These are phyloP conservation scores for Cryptococcus sp. DNA, from an alignment of 1,284 basidiomycete genomes.

Conservation along the genomic window DNA sequence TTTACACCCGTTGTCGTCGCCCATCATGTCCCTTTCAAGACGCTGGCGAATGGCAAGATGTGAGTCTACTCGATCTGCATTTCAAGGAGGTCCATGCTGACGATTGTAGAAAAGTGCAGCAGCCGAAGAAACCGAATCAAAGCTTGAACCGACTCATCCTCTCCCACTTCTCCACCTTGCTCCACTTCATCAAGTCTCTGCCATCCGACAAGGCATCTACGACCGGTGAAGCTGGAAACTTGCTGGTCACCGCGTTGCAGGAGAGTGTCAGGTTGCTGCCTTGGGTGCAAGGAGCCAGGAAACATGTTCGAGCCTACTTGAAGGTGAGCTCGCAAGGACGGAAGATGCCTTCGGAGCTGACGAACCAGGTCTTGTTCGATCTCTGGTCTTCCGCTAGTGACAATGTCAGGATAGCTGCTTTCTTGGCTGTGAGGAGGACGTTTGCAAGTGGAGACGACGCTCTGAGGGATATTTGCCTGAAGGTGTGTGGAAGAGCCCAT, in stretches of 20 bases:
- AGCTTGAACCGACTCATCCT: conserved; percentile 82
- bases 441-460: conserved; percentile 74
- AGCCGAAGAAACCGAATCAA: conserved; percentile 56
- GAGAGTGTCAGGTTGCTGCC: conserved; percentile 84
- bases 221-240: conserved; percentile 39
- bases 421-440: conserved; percentile 77
- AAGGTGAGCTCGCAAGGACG: conserved; percentile 54
- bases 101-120: conserved; percentile 51
- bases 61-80: conserved; percentile 46
- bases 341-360: not conserved
- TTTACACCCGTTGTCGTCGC: conserved; percentile 86
- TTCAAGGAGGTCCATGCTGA: not conserved
- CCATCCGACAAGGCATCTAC: conserved; percentile 49
- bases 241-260: conserved; percentile 64
- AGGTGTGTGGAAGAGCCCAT: conserved; percentile 53
- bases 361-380: conserved; percentile 63
- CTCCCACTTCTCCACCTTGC: conserved; percentile 79
- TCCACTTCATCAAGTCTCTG: conserved; percentile 71
- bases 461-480: conserved; percentile 78
- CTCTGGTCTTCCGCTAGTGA: conserved; percentile 80
- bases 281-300: conserved; percentile 74
- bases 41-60: conserved; percentile 75
- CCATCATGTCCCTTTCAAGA: conserved; percentile 84
- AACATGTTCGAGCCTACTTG: conserved; percentile 73
- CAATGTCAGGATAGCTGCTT: conserved; percentile 76